Evolutionary conservation across 139 green algal species (phyloP), one percentile per base, ranked within the genome.

Genomic region (Monoraphidium neglectum): DNA sequence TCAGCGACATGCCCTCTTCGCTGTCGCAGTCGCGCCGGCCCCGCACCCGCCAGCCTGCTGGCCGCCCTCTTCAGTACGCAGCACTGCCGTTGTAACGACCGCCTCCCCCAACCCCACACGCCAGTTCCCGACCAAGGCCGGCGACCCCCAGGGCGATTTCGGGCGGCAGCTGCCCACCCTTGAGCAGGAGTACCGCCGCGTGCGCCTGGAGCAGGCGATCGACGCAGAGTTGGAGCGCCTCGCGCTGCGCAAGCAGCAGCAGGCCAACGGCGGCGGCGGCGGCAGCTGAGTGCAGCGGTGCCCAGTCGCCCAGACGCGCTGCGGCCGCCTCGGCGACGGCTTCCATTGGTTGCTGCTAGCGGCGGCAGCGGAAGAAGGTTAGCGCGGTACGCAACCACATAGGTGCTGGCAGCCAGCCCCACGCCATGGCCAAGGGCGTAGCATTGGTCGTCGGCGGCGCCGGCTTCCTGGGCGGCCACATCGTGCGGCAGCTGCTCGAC

Each of bases 381-480:
- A 47, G 33, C 26, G 62, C 35, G 49, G 35, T 83, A 64, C 62
- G 84, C 64, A 43, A 71, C 4, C 71, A 76, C 2, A 76, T 4
- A 36, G 35, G 26, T 30, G 35, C 53, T 24, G n/a, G 38, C 3
- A 28, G 35, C n/a, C 23, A 46, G 57, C 57, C 69, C 43, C 32
- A 56, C 36, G 37, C 56, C 16, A 38, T 36, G 46, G 30, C 37
- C 77, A 81, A 72, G 68, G 83, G 15, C 33, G 60, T 2, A 57
- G 64, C 62, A 0, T 56, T 97, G 26, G 92, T 97, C 33, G 95
- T 91, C 0, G 93, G 93, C 8, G 93, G 93, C 3, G 77, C 83
- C n/a, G 93, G 93, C 37, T 97, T 97, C 54, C 68, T 97, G 62
- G 93, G 93, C 0, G 80, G 86, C 40, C 90, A 96, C 77, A 73